Evolutionary conservation across 805 yeast species (phyloP).

Genomic region (Jamesozyma jinghongensis): DNA sequence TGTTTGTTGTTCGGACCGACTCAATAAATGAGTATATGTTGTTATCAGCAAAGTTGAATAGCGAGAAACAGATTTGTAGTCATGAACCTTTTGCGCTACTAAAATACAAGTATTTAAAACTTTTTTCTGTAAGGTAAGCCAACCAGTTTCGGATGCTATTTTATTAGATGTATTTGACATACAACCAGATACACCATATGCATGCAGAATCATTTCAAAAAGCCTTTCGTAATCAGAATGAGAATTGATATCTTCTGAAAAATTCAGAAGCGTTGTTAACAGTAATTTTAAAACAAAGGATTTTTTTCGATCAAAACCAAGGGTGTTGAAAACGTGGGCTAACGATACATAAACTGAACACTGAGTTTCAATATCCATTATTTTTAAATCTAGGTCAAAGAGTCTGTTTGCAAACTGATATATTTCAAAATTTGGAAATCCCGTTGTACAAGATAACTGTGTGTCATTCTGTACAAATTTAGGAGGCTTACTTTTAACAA

Average conservation of each 20-base stretch:
- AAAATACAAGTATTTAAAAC: slow-evolving; percentile 43
- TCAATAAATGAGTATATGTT: slow-evolving; percentile 45
- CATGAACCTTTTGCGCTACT: slow-evolving; percentile 45
- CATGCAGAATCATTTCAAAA: slow-evolving; percentile 40
- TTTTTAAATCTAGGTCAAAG: slow-evolving; percentile 36
- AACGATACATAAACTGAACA: slow-evolving; percentile 55
- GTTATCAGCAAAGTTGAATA: slow-evolving; percentile 48
- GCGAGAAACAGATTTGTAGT: slow-evolving; percentile 35
- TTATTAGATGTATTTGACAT: slow-evolving; percentile 27
- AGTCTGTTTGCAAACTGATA: slow-evolving; percentile 40
- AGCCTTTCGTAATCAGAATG: slow-evolving; percentile 33
- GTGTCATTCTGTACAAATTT: too few relatives aligned
- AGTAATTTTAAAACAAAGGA: slow-evolving; percentile 62
- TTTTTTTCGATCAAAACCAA: slow-evolving; percentile 57
- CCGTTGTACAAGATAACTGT: background rate
- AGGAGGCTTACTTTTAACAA: slow-evolving; percentile 35
- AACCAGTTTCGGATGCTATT: slow-evolving; percentile 32
- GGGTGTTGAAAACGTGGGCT: slow-evolving; percentile 51
- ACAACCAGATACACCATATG: slow-evolving; percentile 44
- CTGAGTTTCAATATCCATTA: slow-evolving; percentile 44
- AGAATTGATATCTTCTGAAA: slow-evolving; percentile 20
- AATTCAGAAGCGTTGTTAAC: slow-evolving; percentile 42
- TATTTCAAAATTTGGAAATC: slow-evolving; percentile 34
- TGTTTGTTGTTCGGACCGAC: slow-evolving; percentile 47
- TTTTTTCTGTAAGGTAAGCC: slow-evolving; percentile 52